A percentile compares a stretch with the other conserved stretches of the same genome.
phyloP scores from a whole-genome alignment of 768 basidiomycete genomes.

The Trametes punicea region DNA sequence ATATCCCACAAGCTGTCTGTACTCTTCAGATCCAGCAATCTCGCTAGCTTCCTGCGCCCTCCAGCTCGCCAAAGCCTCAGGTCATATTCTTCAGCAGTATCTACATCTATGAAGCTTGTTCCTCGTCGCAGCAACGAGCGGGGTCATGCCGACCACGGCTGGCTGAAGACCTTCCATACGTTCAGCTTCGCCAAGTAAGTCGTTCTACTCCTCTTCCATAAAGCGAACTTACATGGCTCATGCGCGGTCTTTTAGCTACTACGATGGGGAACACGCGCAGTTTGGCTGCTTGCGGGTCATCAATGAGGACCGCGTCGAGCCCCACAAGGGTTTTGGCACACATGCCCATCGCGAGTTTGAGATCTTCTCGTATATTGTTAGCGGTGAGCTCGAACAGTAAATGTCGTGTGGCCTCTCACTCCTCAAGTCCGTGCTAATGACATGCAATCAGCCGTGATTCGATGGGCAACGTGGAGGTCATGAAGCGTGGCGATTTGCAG shows the following conservation, averaged over 20 bases:
- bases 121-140: conserved; percentile 39
- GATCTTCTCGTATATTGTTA: conserved; percentile 86
- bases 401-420: conserved; percentile 24
- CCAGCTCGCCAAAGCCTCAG: neutral
- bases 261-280: conserved; percentile 49
- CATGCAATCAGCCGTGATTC: conserved; percentile 66
- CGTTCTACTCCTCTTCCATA: neutral
- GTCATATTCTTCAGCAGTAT: conserved; percentile 4
- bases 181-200: conserved; percentile 72
- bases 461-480: conserved; percentile 86
- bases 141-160: conserved; percentile 50
- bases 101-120: conserved; percentile 25
- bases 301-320: conserved; percentile 87
- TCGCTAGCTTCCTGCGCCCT: neutral
- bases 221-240: neutral
- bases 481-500: conserved; percentile 87
- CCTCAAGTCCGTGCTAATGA: neutral
- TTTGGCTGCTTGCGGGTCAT: conserved; percentile 84
- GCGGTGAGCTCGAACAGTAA: conserved; percentile 79
- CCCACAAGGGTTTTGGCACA: conserved; percentile 78
- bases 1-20: conserved; percentile 9
- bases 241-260: conserved; percentile 46
- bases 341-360: conserved; percentile 85
- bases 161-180: conserved; percentile 62
- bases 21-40: neutral